A percentile compares a stretch with the other conserved stretches of the same genome.
Evolutionary conservation across 352 stramenopile species (phyloP).

Genomic region (Phytophthora capsici): DNA sequence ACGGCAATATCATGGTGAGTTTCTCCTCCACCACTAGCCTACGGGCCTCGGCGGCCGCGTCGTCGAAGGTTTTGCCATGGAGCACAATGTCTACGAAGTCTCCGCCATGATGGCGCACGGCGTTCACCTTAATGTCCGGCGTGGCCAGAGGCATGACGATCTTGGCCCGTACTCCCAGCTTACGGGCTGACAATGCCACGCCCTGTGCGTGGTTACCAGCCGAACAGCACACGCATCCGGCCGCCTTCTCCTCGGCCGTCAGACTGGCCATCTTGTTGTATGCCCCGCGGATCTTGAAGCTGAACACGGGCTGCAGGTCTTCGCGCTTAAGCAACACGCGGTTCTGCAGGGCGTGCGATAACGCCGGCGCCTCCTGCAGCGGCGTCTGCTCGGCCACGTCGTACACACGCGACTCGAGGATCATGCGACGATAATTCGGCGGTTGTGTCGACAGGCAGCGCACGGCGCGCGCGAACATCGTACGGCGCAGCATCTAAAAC

Average conservation of each 20-base stretch:
- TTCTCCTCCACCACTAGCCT: conserved; percentile 91
- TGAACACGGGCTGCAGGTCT: conserved; percentile 98
- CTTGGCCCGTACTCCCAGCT: conserved; percentile 92
- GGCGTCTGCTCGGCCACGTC: conserved; percentile 86
- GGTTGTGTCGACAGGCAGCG: conserved; percentile 25
- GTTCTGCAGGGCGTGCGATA: conserved; percentile 82
- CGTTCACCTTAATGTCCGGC: conserved; percentile 96
- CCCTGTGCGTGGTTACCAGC: conserved; percentile 98
- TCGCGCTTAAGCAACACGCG: conserved; percentile 94
- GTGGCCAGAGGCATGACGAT: conserved; percentile 99
- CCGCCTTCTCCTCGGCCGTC: conserved; percentile 64
- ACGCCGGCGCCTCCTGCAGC: conserved; percentile 69
- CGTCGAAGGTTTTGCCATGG: conserved; percentile 97
- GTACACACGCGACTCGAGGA: conserved; percentile 88
- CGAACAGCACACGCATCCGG: conserved; percentile 85
- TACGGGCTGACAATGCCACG: conserved; percentile 94
- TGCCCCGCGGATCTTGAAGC: conserved; percentile 98
- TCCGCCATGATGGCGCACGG: conserved; percentile 86
- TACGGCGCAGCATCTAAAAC: conserved; percentile 26
- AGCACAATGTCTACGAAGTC: conserved; percentile 94
- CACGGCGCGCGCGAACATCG: conserved; percentile 11
- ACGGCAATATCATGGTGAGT: conserved; percentile 97
- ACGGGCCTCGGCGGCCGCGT: conserved; percentile 92
- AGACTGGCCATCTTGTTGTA: conserved; percentile 99
- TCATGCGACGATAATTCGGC: conserved; percentile 84